Evolutionary conservation across 805 yeast genomes (phyloP), one percentile per base, ranked within the genome.

Genomic region (Saccharomycopsis sp.): DNA sequence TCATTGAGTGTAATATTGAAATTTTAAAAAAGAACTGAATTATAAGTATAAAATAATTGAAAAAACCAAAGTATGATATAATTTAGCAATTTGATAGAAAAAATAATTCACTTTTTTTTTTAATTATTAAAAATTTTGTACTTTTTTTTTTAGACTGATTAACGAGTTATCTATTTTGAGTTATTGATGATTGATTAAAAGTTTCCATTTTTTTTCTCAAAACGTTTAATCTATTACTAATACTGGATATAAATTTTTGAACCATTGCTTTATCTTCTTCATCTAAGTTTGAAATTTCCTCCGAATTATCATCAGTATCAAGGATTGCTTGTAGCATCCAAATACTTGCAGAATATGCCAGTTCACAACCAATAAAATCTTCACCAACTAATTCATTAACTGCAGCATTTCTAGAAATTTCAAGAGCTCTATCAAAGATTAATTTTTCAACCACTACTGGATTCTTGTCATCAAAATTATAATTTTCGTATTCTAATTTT

Each of bases 261-360:
- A 89, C 85, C 59, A 83, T 79, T 33, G 67, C 72, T 38, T 64
- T 64, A 57, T 89, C 97, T 37, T 79, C 85, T 3, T 65, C 70
- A 52, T 84, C 94, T 44, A 88, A 63, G 45, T 58, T 69, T 19
- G 61, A 65, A 13, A 59, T 31, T 20, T 28, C 36, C 5, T 20
- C 21, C 13, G 12, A 65, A 9, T 55, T 53, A 20, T 56, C 54
- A 19, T 64, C 65, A 27, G 61, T 58, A 44, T 81, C 89, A 40
- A 87, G 59, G 21, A 89, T 63, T 1, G 95, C 86, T 55, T 86
- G 94, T 53, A 89, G 64, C 96, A 89, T 86, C 96, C 96, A 89
- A 39, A 89, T 74, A 0, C 96, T 79, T 0, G 95, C 85, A 3
- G 94, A 84, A 57, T 89, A 89, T 6, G 89, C 82, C 44, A 83